These are phyloP conservation scores for Pyrenophora tritici-repentis DNA, from an alignment of 2,329 filamentous ascomycete genomes.

Conservation along the genomic window DNA sequence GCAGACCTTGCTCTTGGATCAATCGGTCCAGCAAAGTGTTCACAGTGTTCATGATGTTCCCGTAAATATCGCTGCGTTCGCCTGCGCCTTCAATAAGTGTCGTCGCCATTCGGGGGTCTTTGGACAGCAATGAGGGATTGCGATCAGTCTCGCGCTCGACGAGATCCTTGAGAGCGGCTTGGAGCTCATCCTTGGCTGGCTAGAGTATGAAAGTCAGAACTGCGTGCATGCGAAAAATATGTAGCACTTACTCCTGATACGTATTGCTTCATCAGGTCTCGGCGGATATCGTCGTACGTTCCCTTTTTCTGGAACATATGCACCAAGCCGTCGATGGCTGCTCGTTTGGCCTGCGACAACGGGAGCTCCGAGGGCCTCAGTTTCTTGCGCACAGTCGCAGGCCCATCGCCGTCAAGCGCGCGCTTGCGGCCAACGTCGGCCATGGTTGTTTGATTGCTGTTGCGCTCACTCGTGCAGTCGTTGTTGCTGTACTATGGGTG, in stretches of 20 bases:
- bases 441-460: constrained; percentile 28
- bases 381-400: constrained; percentile 56
- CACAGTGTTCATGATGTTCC: constrained; percentile 70
- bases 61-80: constrained; percentile 76
- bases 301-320: constrained; percentile 86
- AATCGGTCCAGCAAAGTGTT: constrained; percentile 69
- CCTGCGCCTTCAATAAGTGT: constrained; percentile 78
- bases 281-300: constrained; percentile 77
- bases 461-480: constrained; percentile 1
- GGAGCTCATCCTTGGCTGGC: constrained; percentile 72
- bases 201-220: constrained; percentile 38
- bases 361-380: constrained; percentile 78
- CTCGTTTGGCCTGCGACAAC: constrained; percentile 71
- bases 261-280: constrained; percentile 76
- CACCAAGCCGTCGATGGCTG: constrained; percentile 74
- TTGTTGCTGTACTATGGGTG: background rate
- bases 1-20: constrained; percentile 66
- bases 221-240: constrained; percentile 31
- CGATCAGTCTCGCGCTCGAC: constrained; percentile 76
- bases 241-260: constrained; percentile 64
- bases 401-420: constrained; percentile 34
- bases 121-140: constrained; percentile 72
- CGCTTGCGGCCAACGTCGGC: constrained; percentile 41
- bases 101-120: constrained; percentile 74
- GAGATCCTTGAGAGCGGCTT: constrained; percentile 69